Conservation (phyloP, 805 yeast genomes). For the Suhomyces prunicola region DNA sequence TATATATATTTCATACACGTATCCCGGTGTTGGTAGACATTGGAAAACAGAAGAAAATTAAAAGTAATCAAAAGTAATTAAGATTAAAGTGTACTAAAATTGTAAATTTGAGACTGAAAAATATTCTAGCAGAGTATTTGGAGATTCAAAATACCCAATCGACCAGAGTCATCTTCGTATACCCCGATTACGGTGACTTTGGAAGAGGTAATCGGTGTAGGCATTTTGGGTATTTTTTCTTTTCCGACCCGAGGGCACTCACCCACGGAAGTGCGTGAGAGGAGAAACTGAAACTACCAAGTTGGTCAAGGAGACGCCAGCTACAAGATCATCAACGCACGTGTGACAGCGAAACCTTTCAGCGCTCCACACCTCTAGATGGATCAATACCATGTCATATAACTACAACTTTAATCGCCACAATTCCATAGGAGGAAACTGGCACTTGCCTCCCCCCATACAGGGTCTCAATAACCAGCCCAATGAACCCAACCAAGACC, state of each 20-base stretch:
- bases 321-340: not conserved
- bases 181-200: not conserved
- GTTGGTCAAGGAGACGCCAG: not conserved
- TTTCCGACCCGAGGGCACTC: slow-evolving; percentile 1
- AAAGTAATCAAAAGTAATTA: not conserved
- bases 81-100: no score
- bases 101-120: no score
- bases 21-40: not conserved
- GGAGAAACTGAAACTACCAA: not conserved
- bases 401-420: slow-evolving; percentile 33
- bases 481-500: slow-evolving; percentile 5
- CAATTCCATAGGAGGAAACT: slow-evolving; percentile 38
- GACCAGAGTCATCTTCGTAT: not conserved
- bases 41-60: not conserved
- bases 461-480: slow-evolving; percentile 14
- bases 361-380: not conserved
- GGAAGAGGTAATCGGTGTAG: not conserved
- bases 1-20: not conserved
- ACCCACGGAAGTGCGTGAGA: slow-evolving; percentile 1
- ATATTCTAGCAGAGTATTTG: no score
- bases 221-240: not conserved
- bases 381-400: slow-evolving; percentile 23
- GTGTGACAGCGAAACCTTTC: not conserved
- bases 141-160: not conserved
- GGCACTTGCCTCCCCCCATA: slow-evolving; percentile 31